Evolutionary conservation across 148 eudicot species (phyloP).

Genomic region (Polygonum maritimum): DNA sequence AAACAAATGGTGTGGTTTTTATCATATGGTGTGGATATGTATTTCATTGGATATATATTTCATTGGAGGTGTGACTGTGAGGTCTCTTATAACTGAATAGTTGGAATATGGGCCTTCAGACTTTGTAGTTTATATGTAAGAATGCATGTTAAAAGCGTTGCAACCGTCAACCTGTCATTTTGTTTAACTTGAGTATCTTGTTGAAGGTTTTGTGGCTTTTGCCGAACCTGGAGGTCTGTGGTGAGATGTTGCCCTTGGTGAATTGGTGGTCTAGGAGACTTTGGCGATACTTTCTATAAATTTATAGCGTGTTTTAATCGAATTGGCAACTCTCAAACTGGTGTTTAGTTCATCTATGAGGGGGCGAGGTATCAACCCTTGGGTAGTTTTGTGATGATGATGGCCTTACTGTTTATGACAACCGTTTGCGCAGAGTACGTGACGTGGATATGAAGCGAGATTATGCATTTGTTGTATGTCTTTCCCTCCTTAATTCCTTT

Average conservation of each 20-base stretch:
- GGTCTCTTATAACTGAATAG: not conserved
- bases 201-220: slow-evolving; percentile 99
- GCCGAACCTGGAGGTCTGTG: slow-evolving; percentile 96
- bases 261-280: slow-evolving; percentile 86
- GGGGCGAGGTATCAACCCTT: slow-evolving; percentile 75
- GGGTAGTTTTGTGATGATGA: slow-evolving; percentile 88
- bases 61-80: not conserved
- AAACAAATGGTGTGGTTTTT: not conserved
- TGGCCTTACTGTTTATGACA: slow-evolving; percentile 99
- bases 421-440: slow-evolving; percentile 99
- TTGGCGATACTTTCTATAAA: slow-evolving; percentile 89
- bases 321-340: slow-evolving; percentile 91
- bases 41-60: not conserved
- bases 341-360: slow-evolving; percentile 94
- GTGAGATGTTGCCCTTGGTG: slow-evolving; percentile 96
- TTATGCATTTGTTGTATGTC: slow-evolving; percentile 94
- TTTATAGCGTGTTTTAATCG: slow-evolving; percentile 91
- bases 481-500: slow-evolving; percentile 14
- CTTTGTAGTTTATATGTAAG: not conserved
- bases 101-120: not conserved
- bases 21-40: not conserved
- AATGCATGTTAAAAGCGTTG: not conserved
- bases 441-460: slow-evolving; percentile 99
- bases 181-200: slow-evolving; percentile 84
- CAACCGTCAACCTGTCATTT: slow-evolving; percentile 28